Percentiles rank a stretch among this genome's conserved stretches.
phyloP scores from a whole-genome alignment of 805 yeast species.

The Lipomyces chichibuensis region DNA sequence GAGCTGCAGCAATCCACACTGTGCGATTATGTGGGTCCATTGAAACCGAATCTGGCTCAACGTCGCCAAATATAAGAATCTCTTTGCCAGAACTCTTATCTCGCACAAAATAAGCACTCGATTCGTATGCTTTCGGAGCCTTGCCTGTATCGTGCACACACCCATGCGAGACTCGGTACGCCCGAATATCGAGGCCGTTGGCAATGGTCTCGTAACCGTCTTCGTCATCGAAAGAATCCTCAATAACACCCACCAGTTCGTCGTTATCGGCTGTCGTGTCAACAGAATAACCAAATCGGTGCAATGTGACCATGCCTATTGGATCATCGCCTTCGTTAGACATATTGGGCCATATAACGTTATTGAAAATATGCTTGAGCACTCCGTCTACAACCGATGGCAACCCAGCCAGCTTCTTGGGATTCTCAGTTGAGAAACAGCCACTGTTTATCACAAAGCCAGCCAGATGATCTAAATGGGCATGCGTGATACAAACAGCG shows the following conservation, averaged over 20 bases:
- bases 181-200: constrained; percentile 28
- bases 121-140: constrained; percentile 43
- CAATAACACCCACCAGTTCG: constrained; percentile 5
- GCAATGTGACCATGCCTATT: constrained; percentile 25
- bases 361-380: constrained; percentile 66
- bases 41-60: constrained; percentile 67
- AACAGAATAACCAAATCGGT: neutral
- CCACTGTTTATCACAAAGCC: constrained; percentile 76
- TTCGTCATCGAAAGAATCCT: constrained; percentile 23
- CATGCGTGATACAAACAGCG: constrained; percentile 62
- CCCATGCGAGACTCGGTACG: constrained; percentile 47
- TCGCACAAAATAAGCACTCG: constrained; percentile 64
- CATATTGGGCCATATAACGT: constrained; percentile 77
- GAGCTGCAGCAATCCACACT: constrained; percentile 64
- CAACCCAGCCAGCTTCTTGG: constrained; percentile 59
- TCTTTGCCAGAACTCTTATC: constrained; percentile 45
- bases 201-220: constrained; percentile 24
- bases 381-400: constrained; percentile 57
- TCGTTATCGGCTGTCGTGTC: constrained; percentile 3
- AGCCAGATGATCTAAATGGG: constrained; percentile 80
- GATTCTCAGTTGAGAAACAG: constrained; percentile 44
- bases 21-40: constrained; percentile 44
- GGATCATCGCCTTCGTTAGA: constrained; percentile 42
- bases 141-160: constrained; percentile 30
- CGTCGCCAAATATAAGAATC: constrained; percentile 77